Base-by-base conservation (phyloP, 768 basidiomycete species). In the Jaapia argillacea region DNA sequence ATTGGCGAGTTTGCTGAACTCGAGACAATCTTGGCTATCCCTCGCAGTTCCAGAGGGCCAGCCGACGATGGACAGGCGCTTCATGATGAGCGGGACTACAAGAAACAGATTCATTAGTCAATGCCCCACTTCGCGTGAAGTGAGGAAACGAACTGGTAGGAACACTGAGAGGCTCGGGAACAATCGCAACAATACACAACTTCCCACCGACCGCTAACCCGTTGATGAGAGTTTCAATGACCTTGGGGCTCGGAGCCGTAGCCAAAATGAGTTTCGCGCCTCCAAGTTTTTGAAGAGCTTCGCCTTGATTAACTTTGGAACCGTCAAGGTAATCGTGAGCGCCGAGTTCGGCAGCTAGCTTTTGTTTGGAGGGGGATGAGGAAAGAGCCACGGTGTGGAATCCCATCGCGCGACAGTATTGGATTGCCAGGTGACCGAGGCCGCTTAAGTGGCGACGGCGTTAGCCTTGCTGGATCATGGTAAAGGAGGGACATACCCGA, bases 321-420 rank as follows among this genome's bases (percentile, higher is more conserved):
- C 45, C 46, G 37, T 54, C 57, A 41, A 64, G 40, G 49, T 58
- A 61, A 18, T 49, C 44, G 37, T 58, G 45, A 2, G 63, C 61
- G 24, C 61, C 61, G 25, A 64, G 48, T 24, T 55, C 44, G 1
- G 6, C 44, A 2, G 61, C 60, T 20, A 63, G 45, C 0, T 52
- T 48, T 21, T 48, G 28, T 51, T 65, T 65, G 10, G 21, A 22
- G 21, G 45, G 45, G 20, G 27, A 31, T 6, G 41, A 41, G 3
- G 56, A 59, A 14, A 62, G 43, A 6, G 61, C 63, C 22, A 52
- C 53, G 20, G 50, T 50, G n/a, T 51, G 50, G 49, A 47, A 56
- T 12, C 64, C 64, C 42, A 57, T 54, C 40, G 52, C 49, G 12
- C 28, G 4, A 1, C 58, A 51, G 48, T 49, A 59, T 48, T 61